Base-by-base conservation (phyloP, 352 stramenopile species). In the Aphanomyces stellatus region DNA sequence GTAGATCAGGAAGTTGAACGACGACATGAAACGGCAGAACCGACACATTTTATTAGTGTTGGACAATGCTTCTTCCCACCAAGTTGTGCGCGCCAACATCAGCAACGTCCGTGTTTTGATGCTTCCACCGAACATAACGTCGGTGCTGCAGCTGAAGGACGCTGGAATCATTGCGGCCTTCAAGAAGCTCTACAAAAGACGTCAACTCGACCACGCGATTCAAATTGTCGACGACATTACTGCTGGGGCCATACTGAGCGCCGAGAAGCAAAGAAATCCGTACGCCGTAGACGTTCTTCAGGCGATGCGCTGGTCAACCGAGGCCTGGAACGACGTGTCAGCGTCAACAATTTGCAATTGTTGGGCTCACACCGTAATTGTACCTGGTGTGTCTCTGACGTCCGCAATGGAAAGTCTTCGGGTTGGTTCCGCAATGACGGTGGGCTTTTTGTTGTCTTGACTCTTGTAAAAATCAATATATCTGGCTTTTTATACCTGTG, bases 291-390 rank as follows among this genome's bases (percentile, higher is more conserved):
- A 57, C 25, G 25, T 57, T n/a, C 25, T 57, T n/a, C 49, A 57
- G 19, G 49, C 49, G 3, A 57, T 57, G 24, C 13, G 22, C 15
- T 57, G 49, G 49, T 30, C 25, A 40, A 35, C 7, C 11, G 49
- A 57, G 24, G 49, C 49, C 31, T 57, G 49, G 5, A 24, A 57
- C 19, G 49, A 57, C 4, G 49, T 30, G 24, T 57, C 25, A 33
- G 25, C 49, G 4, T 35, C 49, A 28, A 57, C 49, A n/a, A 57
- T 57, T 57, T n/a, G 49, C 3, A 57, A 57, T 57, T 57, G 15
- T 37, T 35, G 49, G 49, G 49, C 49, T 40, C 49, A 57, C 11
- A 57, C 49, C 7, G 46, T 6, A 4, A 57, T 34, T n/a, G 17
- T 35, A 37, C 49, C 49, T 40, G 10, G 8, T n/a, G 28, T 40